phyloP scores from a whole-genome alignment of 2,329 filamentous ascomycete genomes.

The Penicillium brasilianum region DNA sequence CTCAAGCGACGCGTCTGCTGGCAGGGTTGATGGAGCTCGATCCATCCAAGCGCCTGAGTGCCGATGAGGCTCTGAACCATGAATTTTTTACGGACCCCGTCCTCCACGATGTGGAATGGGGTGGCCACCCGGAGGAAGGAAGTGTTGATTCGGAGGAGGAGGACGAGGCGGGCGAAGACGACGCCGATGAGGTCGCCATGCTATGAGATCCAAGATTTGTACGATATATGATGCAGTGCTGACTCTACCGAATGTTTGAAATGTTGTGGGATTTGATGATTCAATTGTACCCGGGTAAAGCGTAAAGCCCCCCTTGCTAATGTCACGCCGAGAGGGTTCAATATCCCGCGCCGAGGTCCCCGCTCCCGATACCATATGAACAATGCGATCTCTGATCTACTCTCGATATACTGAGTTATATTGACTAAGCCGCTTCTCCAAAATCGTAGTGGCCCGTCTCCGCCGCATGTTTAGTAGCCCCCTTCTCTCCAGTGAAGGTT shows the following conservation, averaged over 20 bases:
- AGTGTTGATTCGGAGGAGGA: conserved; percentile 42
- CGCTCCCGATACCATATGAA: neutral
- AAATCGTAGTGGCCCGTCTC: conserved; percentile 56
- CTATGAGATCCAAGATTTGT: conserved; percentile 33
- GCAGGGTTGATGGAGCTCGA: conserved; percentile 52
- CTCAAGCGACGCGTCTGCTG: conserved; percentile 52
- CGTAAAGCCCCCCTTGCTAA: conserved; percentile 1
- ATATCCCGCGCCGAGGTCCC: neutral
- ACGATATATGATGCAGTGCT: conserved; percentile 29
- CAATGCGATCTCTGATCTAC: neutral
- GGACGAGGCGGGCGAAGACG: conserved; percentile 39
- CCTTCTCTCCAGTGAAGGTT: conserved; percentile 52
- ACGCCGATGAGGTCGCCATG: conserved; percentile 48
- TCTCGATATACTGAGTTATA: neutral
- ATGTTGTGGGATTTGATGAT: conserved; percentile 3
- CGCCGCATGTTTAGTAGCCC: conserved; percentile 53
- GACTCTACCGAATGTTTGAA: conserved; percentile 17
- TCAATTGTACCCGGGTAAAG: neutral
- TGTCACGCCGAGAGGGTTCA: neutral
- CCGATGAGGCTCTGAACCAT: conserved; percentile 51
- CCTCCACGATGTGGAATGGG: conserved; percentile 48
- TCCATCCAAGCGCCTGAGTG: conserved; percentile 48
- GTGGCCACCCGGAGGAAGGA: conserved; percentile 44
- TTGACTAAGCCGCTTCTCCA: conserved; percentile 48
- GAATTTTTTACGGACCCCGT: conserved; percentile 52